Conservation (phyloP, 2,329 filamentous ascomycete genomes). For the Ophiognomonia clavigignenti-juglandacearum region DNA sequence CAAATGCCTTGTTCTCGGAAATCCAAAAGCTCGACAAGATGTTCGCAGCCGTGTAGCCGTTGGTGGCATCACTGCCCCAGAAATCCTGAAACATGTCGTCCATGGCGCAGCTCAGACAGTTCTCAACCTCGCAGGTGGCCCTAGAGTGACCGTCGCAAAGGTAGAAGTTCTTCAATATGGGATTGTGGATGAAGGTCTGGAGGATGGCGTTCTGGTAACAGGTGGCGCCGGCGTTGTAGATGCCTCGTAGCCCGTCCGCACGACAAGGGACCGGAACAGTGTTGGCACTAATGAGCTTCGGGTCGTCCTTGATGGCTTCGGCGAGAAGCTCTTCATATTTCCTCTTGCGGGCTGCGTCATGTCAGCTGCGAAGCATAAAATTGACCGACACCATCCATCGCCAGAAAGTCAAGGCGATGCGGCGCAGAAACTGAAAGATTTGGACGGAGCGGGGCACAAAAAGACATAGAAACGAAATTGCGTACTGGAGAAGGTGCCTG, state of each 20-base stretch:
- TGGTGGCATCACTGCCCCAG: constrained; percentile 69
- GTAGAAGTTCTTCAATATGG: constrained; percentile 85
- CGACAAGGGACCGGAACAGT: constrained; percentile 77
- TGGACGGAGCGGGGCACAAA: no score
- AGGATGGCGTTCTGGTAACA: constrained; percentile 98
- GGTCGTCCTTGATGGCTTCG: constrained; percentile 64
- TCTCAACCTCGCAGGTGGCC: constrained; percentile 60
- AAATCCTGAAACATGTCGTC: constrained; percentile 72
- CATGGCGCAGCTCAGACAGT: constrained; percentile 67
- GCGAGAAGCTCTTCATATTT: constrained; percentile 68
- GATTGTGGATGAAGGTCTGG: constrained; percentile 90
- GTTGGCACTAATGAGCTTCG: constrained; percentile 71
- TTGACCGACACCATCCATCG: background rate
- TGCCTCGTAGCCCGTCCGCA: constrained; percentile 80
- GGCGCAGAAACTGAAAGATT: background rate
- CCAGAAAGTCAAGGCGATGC: background rate
- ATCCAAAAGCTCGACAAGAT: constrained; percentile 90
- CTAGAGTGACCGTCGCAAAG: constrained; percentile 84
- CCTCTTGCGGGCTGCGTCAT: constrained; percentile 58
- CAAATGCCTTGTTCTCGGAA: constrained; percentile 66
- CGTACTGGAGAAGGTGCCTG: constrained; percentile 60
- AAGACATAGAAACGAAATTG: constrained; percentile 1
- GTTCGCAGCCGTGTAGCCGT: constrained; percentile 85
- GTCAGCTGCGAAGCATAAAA: constrained; percentile 7
- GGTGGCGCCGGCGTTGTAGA: constrained; percentile 97